Evolutionary conservation across 371 early-diverging fungal genomes (phyloP), one percentile per base, ranked within the genome.

Genomic region (Syncephalastrum monosporum): DNA sequence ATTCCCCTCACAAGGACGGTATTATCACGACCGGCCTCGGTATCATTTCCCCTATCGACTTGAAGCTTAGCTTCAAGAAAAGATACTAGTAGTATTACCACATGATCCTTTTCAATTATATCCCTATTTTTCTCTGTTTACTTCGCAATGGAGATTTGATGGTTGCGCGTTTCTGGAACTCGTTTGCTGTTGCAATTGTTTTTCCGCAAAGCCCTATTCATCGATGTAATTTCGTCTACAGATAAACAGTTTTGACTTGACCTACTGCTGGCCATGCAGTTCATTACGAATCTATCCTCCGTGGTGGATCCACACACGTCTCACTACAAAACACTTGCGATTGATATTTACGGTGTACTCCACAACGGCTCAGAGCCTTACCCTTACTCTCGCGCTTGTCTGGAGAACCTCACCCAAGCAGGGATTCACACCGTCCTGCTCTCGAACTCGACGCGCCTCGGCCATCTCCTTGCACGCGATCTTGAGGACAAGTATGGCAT

Each of bases 281-380:
- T 33, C 38, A 33, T 33, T 33, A 33, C 38, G 2, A 33, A 10
- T 12, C 38, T 33, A 10, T 33, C 38, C 8, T 33, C 38, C 12
- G 38, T 33, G 38, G 38, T 33, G 38, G 12, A 10, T 10, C 38
- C 38, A 6, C 43, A 45, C 13, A 57, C 45, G 19, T 8, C 5
- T 33, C 42, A 61, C 44, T 77, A 77, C 50, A 59, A 64, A 42
- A 74, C 68, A 7, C 51, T 78, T 41, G 78, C 75, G n/a, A 67
- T 64, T 45, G 78, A 78, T 51, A 72, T 78, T 46, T 78, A 72
- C 42, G 78, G 78, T 27, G 78, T 78, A 8, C 53, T 78, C 52
- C 78, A 78, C 41, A 64, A 78, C 42, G 78, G 78, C 14, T 45
- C 56, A 2, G 25, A 68, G 27, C 55, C 73, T 0, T 74, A 74